Conservation (phyloP, 2,329 filamentous ascomycete species). For the Niveomyces coronatus region DNA sequence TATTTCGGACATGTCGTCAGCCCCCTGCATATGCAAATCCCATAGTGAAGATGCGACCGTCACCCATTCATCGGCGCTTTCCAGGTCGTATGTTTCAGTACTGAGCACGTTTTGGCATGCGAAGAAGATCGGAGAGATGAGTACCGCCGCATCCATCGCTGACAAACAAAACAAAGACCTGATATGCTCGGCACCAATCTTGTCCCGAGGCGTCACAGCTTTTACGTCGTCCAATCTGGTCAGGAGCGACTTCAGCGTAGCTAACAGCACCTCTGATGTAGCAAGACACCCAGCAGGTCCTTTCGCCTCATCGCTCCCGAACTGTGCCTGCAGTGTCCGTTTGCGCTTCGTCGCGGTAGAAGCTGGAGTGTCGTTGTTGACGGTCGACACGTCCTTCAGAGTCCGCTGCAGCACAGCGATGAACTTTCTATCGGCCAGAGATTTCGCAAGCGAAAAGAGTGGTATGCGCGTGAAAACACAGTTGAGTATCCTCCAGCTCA, state of each 20-base stretch:
- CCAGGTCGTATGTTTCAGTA: constrained; percentile 20
- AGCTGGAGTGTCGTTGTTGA: constrained; percentile 17
- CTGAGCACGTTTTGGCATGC: constrained; percentile 33
- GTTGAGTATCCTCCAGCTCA: constrained; percentile 52
- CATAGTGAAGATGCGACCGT: constrained; percentile 36
- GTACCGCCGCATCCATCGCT: constrained; percentile 33
- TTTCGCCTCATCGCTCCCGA: constrained; percentile 31
- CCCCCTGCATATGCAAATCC: constrained; percentile 43
- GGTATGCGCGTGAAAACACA: constrained; percentile 56
- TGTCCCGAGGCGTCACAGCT: constrained; percentile 29
- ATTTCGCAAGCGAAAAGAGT: constrained; percentile 56
- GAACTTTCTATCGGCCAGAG: constrained; percentile 61
- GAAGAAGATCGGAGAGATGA: constrained; percentile 35
- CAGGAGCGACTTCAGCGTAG: constrained; percentile 36
- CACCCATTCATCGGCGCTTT: constrained; percentile 37
- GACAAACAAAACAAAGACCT: constrained; percentile 45
- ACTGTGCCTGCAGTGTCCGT: constrained; percentile 25
- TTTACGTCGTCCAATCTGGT: constrained; percentile 29
- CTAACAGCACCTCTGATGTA: constrained; percentile 38
- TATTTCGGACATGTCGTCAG: constrained; percentile 37
- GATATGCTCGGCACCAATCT: constrained; percentile 47
- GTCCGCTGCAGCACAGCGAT: constrained; percentile 55
- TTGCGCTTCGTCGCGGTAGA: constrained; percentile 34
- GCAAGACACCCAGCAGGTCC: constrained; percentile 30
- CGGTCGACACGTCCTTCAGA: constrained; percentile 44